Evolutionary conservation across 139 green algal genomes (phyloP), one percentile per base, ranked within the genome.

Genomic region (Ettlia oleoabundans): DNA sequence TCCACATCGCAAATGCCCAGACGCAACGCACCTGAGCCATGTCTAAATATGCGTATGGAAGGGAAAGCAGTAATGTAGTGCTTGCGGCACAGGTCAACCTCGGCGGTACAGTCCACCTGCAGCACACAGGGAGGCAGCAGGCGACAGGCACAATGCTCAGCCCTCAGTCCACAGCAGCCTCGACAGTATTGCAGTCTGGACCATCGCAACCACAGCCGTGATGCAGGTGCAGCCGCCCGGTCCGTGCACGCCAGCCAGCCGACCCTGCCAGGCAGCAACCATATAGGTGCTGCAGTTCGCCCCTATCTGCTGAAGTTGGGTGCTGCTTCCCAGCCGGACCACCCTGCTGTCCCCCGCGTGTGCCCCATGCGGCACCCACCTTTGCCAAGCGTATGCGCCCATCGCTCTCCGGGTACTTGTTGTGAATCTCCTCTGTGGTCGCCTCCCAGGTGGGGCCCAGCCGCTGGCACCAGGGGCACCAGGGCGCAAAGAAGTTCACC

Each of bases 391-490:
- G 90, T 65, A 99, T 95, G 52, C 94, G 87, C 3, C 93, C 92
- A 67, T 98, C 94, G 0, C 47, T 84, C 75, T 98, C 92, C 0
- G 95, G 93, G 82, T 98, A 98, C 82, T 94, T 95, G 55, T 90
- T 87, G 75, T 98, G 93, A 43, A 98, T 87, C 68, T 92, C 89
- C 67, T 95, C 91, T 4, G 94, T 95, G 24, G 93, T 94, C 1
- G 92, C 93, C 86, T 99, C 96, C 96, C 96, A 99, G 6, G 94
- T 96, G 15, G 96, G 96, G 66, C 94, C 94, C 85, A 99, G 86
- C 30, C 94, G 88, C 88, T 98, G 94, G 87, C 96, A 98, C 96
- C 96, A 99, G 67, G 96, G 94, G 84, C 96, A 99, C 96, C 96
- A 98, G 10, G 96, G 96, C 30, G 96, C 96, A 70, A 92, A 98